Conservation (phyloP, 305 asterid species). For the Coffea humblotiana region DNA sequence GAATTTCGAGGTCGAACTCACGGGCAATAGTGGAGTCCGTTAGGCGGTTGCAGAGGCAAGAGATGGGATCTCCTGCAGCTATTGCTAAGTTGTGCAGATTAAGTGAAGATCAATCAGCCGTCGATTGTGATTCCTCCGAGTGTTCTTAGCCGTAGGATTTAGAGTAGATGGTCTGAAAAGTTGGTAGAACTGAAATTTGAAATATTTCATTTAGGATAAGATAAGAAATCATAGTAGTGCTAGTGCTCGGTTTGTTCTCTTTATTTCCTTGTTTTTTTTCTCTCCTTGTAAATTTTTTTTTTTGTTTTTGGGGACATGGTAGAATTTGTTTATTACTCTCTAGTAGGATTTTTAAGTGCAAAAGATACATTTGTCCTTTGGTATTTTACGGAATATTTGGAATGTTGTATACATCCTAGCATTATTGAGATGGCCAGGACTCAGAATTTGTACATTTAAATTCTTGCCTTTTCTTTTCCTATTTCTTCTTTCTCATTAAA, state of each 20-base stretch:
- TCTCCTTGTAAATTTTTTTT: not conserved
- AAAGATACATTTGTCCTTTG: too few relatives aligned
- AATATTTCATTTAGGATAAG: not conserved
- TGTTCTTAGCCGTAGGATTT: constrained; percentile 13
- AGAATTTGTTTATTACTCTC: too few relatives aligned
- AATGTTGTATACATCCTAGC: too few relatives aligned
- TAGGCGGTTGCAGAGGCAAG: constrained; percentile 13
- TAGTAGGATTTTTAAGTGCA: too few relatives aligned
- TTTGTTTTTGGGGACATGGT: too few relatives aligned
- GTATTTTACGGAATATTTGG: too few relatives aligned
- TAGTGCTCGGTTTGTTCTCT: too few relatives aligned
- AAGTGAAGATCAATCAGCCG: constrained; percentile 13
- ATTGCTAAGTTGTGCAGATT: constrained; percentile 21
- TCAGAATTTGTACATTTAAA: too few relatives aligned
- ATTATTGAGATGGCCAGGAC: too few relatives aligned
- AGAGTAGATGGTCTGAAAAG: not conserved
- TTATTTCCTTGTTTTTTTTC: not conserved
- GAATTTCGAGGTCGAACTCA: not conserved
- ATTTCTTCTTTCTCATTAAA: too few relatives aligned
- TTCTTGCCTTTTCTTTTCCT: too few relatives aligned
- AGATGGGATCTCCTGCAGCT: constrained; percentile 10
- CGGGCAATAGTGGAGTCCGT: constrained; percentile 8
- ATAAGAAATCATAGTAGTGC: not conserved
- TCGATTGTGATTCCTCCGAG: constrained; percentile 17
- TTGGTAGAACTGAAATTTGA: not conserved